phyloP scores from a whole-genome alignment of 2,329 filamentous ascomycete species.

The Pseudogymnoascus sp. region DNA sequence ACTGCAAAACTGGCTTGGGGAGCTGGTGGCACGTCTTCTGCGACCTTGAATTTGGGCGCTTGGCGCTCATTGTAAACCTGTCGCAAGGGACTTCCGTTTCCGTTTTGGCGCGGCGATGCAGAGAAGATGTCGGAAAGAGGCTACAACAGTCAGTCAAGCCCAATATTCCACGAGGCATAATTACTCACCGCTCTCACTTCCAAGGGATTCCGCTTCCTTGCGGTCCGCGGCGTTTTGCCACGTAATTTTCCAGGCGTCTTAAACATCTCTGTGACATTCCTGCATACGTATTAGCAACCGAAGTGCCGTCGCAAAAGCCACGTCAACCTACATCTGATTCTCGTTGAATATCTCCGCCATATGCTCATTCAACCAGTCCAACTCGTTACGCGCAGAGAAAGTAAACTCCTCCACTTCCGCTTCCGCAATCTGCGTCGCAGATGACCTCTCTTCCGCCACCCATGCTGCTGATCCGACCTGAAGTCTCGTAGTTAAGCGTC shows the following conservation, averaged over 20 bases:
- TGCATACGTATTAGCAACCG: constrained; percentile 32
- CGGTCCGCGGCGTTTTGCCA: constrained; percentile 70
- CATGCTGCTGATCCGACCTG: constrained; percentile 76
- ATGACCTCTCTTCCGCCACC: constrained; percentile 75
- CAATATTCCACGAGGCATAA: neutral
- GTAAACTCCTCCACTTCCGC: constrained; percentile 89
- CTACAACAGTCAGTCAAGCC: constrained; percentile 30
- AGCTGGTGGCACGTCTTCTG: constrained; percentile 38
- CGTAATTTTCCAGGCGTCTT: constrained; percentile 82
- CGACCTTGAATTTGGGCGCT: constrained; percentile 47
- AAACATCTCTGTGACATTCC: constrained; percentile 89
- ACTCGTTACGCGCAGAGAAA: constrained; percentile 83
- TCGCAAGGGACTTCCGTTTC: constrained; percentile 33
- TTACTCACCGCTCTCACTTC: constrained; percentile 56
- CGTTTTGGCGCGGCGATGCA: constrained; percentile 43
- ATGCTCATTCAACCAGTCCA: constrained; percentile 98
- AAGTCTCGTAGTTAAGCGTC: constrained; percentile 40
- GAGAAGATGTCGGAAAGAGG: constrained; percentile 53
- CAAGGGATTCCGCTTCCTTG: constrained; percentile 48
- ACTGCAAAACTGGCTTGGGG: constrained; percentile 13
- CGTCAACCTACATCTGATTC: constrained; percentile 66
- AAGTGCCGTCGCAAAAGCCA: constrained; percentile 12
- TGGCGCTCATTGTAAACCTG: constrained; percentile 27
- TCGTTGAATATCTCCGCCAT: constrained; percentile 90
- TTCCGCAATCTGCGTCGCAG: constrained; percentile 64